Conservation (phyloP, 352 stramenopile genomes). For the Phytophthora agathidicida region DNA sequence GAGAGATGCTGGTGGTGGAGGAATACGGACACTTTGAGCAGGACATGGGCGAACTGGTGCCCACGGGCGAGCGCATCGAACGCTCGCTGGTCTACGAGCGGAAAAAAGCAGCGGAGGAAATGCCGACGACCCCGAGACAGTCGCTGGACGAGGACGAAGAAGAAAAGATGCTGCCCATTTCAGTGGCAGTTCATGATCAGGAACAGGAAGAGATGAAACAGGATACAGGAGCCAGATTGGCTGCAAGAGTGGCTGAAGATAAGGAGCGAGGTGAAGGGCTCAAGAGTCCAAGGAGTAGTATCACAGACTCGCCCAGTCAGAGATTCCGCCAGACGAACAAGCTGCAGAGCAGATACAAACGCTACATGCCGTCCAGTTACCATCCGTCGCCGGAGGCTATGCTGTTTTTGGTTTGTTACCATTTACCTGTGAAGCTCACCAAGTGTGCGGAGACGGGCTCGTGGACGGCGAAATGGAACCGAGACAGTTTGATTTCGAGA, state of each 20-base stretch:
- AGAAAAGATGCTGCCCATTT: no score
- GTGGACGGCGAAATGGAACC: slow-evolving; percentile 91
- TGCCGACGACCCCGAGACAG: background rate
- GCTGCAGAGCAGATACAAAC: slow-evolving; percentile 82
- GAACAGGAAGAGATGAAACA: slow-evolving; percentile 12
- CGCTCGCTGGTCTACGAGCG: slow-evolving; percentile 72
- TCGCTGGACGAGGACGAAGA: slow-evolving; percentile 24
- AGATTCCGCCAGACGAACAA: slow-evolving; percentile 66
- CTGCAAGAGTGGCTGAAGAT: slow-evolving; percentile 12
- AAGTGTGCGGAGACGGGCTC: slow-evolving; percentile 66
- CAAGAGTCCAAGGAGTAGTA: slow-evolving; percentile 29
- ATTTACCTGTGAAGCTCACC: slow-evolving; percentile 90
- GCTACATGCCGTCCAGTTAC: slow-evolving; percentile 79
- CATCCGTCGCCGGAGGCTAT: slow-evolving; percentile 60
- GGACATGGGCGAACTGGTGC: slow-evolving; percentile 68
- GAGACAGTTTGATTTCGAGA: slow-evolving; percentile 92
- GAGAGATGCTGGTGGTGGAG: slow-evolving; percentile 84
- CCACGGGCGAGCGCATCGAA: slow-evolving; percentile 58
- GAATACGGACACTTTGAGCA: slow-evolving; percentile 74
- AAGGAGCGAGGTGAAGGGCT: slow-evolving; percentile 28
- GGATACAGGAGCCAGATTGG: slow-evolving; percentile 8
- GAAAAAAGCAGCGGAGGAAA: slow-evolving; percentile 35
- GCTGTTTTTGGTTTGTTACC: slow-evolving; percentile 93
- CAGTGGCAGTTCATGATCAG: background rate
- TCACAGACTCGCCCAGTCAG: slow-evolving; percentile 51